Percentiles rank a stretch among this genome's conserved stretches.
Evolutionary conservation across 2,329 filamentous ascomycete species (phyloP).

Genomic region (Fusarium solani-melongenae): DNA sequence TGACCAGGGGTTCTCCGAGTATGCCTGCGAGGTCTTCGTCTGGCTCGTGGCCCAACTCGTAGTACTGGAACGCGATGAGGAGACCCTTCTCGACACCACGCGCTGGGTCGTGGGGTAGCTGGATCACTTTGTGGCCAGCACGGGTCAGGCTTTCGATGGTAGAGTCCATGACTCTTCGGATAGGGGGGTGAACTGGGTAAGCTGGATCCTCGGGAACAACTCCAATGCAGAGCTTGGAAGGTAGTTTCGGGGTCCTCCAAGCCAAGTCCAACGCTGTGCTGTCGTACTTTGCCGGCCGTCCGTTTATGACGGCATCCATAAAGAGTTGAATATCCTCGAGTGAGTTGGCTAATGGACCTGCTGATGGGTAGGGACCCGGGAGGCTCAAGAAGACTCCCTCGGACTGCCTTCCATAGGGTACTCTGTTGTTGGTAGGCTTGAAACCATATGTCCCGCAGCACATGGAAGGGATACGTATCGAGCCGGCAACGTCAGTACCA

Average conservation of each 20-base stretch:
- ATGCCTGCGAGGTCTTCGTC: background rate
- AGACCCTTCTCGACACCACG: background rate
- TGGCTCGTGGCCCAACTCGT: background rate
- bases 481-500: background rate
- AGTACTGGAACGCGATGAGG: background rate
- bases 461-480: background rate
- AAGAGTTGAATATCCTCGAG: background rate
- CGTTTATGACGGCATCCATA: background rate
- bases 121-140: background rate
- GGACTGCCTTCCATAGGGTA: background rate
- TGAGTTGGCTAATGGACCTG: background rate
- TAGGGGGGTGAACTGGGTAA: background rate
- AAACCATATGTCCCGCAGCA: background rate
- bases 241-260: background rate
- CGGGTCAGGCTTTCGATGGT: background rate
- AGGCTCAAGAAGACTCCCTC: background rate
- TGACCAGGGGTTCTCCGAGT: background rate
- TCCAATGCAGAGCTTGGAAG: background rate
- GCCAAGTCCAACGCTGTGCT: background rate
- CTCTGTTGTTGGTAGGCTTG: background rate
- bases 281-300: background rate
- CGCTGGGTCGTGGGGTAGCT: background rate
- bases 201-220: background rate
- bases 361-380: background rate
- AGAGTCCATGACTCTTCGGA: background rate